Conservation (phyloP, 2,329 filamentous ascomycete genomes). For the Arthrobotrys sinensis region DNA sequence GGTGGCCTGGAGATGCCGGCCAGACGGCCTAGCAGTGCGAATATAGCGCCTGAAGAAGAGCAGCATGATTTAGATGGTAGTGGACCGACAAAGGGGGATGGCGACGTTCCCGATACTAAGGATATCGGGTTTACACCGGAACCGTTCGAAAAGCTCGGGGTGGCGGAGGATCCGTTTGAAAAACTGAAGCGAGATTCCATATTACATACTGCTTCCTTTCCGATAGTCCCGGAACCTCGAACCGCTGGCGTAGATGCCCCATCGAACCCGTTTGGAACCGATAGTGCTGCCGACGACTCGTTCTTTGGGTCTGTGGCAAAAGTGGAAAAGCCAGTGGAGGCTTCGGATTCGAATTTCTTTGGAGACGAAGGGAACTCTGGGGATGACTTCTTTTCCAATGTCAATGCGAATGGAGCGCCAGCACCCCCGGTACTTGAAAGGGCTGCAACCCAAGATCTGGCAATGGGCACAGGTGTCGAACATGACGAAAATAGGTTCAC, state of each 20-base stretch:
- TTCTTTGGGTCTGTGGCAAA: slow-evolving; percentile 31
- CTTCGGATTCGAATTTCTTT: slow-evolving; percentile 56
- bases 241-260: slow-evolving; percentile 10
- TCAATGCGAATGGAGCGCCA: slow-evolving; percentile 13
- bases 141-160: slow-evolving; percentile 18
- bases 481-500: slow-evolving; percentile 39
- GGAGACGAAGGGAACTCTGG: slow-evolving; percentile 42
- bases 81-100: background rate
- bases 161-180: slow-evolving; percentile 40
- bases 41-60: background rate
- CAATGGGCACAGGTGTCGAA: slow-evolving; percentile 46
- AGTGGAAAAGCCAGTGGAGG: slow-evolving; percentile 37
- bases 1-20: slow-evolving; percentile 44
- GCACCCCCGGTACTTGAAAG: slow-evolving; percentile 34
- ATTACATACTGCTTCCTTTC: slow-evolving; percentile 50
- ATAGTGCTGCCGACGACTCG: slow-evolving; percentile 42
- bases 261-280: slow-evolving; percentile 44
- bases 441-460: slow-evolving; percentile 38
- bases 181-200: slow-evolving; percentile 42
- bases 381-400: slow-evolving; percentile 49
- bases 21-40: slow-evolving; percentile 17
- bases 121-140: slow-evolving; percentile 54
- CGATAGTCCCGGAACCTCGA: slow-evolving; percentile 42
- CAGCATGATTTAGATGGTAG: slow-evolving; percentile 1
- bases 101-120: slow-evolving; percentile 50